phyloP scores from a whole-genome alignment of 495 filamentous ascomycete genomes.

The Aspergillus asperescens region DNA sequence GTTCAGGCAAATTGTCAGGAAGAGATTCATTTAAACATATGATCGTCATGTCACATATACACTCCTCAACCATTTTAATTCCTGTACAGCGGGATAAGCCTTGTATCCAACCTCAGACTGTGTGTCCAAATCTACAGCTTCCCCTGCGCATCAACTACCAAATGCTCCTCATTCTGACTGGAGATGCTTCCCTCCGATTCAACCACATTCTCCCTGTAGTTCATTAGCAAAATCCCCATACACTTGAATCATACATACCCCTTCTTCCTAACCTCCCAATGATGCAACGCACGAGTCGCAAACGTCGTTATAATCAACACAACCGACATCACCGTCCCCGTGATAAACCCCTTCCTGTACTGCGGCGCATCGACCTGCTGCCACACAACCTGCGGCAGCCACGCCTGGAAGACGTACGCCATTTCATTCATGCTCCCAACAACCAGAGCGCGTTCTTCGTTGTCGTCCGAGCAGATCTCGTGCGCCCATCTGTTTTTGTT shows the following conservation, averaged over 20 bases:
- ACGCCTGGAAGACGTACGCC: conserved; percentile 46
- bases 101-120: not conserved
- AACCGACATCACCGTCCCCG: conserved; percentile 30
- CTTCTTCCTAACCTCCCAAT: conserved; percentile 30
- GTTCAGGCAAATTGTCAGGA: no score
- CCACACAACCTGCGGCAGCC: conserved; percentile 48
- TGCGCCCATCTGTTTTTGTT: conserved; percentile 39
- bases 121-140: not conserved
- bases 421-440: conserved; percentile 48
- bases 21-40: no score
- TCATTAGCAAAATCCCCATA: not conserved
- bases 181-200: not conserved
- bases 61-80: no score
- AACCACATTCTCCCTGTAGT: not conserved
- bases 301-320: conserved; percentile 29
- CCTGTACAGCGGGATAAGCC: no score
- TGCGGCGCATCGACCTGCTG: conserved; percentile 47
- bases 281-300: conserved; percentile 31
- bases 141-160: conserved; percentile 1
- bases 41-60: no score
- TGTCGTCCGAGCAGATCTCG: conserved; percentile 46
- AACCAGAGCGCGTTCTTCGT: conserved; percentile 48
- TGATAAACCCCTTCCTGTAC: conserved; percentile 47
- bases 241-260: conserved; percentile 25
- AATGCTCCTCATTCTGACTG: not conserved